These are phyloP conservation scores for Podosphaera leucotricha DNA, from an alignment of 2,329 filamentous ascomycete species.

Conservation along the genomic window DNA sequence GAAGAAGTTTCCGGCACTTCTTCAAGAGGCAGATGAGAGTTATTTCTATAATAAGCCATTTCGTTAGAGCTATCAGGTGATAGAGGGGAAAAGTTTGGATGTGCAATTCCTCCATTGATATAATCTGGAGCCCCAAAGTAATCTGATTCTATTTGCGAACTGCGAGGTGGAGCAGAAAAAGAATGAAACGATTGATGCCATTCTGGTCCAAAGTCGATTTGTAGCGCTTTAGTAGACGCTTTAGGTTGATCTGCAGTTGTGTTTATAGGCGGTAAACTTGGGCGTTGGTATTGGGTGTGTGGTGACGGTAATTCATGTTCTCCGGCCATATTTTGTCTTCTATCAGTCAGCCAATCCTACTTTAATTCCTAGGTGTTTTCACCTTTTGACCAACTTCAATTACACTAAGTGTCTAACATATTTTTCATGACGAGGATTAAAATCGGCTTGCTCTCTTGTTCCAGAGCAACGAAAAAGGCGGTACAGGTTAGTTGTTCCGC, in stretches of 20 bases:
- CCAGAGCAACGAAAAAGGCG: too few relatives aligned
- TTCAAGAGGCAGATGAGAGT: not conserved
- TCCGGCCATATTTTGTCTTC: not conserved
- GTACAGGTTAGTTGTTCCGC: too few relatives aligned
- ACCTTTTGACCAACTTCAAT: too few relatives aligned
- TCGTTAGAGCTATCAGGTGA: not conserved
- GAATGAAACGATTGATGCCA: not conserved
- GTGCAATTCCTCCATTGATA: conserved; percentile 14
- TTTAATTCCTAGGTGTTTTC: not conserved
- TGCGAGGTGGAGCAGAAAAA: not conserved
- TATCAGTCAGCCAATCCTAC: not conserved
- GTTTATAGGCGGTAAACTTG: not conserved
- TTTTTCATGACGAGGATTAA: too few relatives aligned
- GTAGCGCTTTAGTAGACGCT: not conserved
- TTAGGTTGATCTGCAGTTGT: not conserved
- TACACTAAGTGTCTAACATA: too few relatives aligned
- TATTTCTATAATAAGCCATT: not conserved
- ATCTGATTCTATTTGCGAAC: not conserved
- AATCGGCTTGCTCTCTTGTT: too few relatives aligned
- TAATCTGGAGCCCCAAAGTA: conserved; percentile 13
- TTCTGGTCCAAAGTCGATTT: not conserved
- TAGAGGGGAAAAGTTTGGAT: conserved; percentile 4
- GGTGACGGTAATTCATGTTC: not conserved
- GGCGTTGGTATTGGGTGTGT: not conserved
- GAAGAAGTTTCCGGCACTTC: conserved; percentile 11